Conservation (phyloP, 73 alveolate species). For the Symbiodinium pilosum region DNA sequence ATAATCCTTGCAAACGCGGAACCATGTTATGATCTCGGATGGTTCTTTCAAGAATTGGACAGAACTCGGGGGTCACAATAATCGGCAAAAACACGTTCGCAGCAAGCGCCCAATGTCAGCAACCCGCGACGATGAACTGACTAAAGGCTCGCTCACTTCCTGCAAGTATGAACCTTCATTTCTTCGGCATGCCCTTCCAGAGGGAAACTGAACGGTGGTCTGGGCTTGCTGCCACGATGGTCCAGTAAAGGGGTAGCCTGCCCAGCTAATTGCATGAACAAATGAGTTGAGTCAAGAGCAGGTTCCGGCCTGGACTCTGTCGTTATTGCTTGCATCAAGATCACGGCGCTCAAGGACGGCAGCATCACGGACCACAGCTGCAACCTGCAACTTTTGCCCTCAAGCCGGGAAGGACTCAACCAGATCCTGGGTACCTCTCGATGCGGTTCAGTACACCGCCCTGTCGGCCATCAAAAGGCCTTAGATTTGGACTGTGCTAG, state of each 20-base stretch:
- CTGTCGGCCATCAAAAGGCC: conserved; percentile 54
- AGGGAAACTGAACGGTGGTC: neutral
- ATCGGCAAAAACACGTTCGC: no score
- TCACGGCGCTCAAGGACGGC: conserved; percentile 7
- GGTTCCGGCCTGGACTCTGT: neutral
- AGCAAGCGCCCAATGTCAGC: no score
- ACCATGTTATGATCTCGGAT: no score
- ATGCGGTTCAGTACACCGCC: conserved; percentile 12
- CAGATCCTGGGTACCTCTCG: neutral
- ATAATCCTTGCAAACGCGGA: no score
- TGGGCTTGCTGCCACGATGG: neutral
- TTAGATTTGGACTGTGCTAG: neutral
- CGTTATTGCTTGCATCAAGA: neutral
- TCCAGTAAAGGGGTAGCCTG: conserved; percentile 6
- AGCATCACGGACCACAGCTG: conserved; percentile 47
- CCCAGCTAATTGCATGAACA: neutral
- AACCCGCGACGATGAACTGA: no score
- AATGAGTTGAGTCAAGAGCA: neutral
- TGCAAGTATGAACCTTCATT: no score
- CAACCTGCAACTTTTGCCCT: neutral
- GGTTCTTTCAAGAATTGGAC: no score
- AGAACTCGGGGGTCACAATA: no score
- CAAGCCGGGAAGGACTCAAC: neutral
- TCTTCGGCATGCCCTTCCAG: no score
- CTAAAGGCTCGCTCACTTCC: no score